Conservation (phyloP, 345 rosid genomes). For the Reutealis trisperma region DNA sequence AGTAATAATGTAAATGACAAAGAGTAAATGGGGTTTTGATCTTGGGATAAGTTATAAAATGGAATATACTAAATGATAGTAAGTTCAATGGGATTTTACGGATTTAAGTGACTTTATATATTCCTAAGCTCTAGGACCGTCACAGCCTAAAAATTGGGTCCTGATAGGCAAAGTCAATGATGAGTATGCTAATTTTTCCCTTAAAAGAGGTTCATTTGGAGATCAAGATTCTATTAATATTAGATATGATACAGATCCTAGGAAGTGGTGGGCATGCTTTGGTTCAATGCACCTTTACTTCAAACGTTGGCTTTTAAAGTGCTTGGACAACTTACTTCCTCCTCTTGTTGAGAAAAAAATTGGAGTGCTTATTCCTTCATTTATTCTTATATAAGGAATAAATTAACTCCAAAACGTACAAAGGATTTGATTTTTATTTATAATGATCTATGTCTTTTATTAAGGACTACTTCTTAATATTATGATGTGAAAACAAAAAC, state of each 20-base stretch:
- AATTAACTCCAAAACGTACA: neutral
- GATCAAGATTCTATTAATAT: neutral
- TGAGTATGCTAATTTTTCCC: neutral
- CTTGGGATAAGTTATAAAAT: no score
- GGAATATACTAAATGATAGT: no score
- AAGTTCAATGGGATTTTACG: no score
- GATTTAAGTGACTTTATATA: no score
- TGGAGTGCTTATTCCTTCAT: neutral
- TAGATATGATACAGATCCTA: neutral
- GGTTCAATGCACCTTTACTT: conserved; percentile 7
- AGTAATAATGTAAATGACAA: no score
- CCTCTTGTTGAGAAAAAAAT: neutral
- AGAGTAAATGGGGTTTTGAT: no score
- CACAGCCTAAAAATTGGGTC: no score
- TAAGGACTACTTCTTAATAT: neutral
- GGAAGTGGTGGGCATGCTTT: neutral
- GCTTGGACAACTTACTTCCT: neutral
- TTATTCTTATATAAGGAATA: neutral
- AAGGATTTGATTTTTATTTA: no score
- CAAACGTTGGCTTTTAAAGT: neutral
- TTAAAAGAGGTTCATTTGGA: neutral
- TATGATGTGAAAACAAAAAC: neutral
- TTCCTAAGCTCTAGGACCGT: no score
- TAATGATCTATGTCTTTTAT: no score
- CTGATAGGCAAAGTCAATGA: no score